phyloP scores from a whole-genome alignment of 257 asterid species.

The Primulina eburnea region DNA sequence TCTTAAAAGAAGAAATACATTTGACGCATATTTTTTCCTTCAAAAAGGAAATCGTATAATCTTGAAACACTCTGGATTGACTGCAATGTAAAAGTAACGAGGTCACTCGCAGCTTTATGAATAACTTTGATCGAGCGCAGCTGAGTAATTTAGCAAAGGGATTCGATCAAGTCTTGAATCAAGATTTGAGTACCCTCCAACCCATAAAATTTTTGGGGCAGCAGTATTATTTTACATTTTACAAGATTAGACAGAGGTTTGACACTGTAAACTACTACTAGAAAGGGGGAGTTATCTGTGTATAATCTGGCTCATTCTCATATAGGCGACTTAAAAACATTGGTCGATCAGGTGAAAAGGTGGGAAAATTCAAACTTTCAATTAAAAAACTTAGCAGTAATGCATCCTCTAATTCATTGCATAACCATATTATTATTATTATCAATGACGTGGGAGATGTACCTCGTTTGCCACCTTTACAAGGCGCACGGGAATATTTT shows the following conservation, averaged over 20 bases:
- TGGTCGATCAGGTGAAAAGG: not conserved
- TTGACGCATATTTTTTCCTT: no score
- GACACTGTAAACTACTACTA: not conserved
- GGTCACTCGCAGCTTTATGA: conserved; percentile 14
- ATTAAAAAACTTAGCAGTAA: no score
- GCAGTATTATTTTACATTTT: not conserved
- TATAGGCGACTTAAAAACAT: conserved; percentile 4
- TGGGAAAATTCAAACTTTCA: not conserved
- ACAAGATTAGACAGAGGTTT: conserved; percentile 7
- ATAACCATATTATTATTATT: conserved; percentile 17
- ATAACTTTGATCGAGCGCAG: not conserved
- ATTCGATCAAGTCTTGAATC: conserved; percentile 8
- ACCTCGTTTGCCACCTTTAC: conserved; percentile 97
- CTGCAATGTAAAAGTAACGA: conserved; percentile 7
- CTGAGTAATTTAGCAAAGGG: conserved; percentile 12
- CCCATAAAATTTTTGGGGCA: not conserved
- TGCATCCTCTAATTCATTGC: conserved; percentile 11
- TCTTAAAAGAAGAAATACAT: no score
- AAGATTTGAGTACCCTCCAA: conserved; percentile 7
- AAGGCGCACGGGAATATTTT: conserved; percentile 82
- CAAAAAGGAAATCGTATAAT: conserved; percentile 1
- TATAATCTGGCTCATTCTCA: conserved; percentile 16
- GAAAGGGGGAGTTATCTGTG: conserved; percentile 8
- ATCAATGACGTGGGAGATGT: conserved; percentile 21
- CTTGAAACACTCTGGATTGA: conserved; percentile 3